Conservation (phyloP, 2,329 filamentous ascomycete species). For the Dactylellina cionopaga region DNA sequence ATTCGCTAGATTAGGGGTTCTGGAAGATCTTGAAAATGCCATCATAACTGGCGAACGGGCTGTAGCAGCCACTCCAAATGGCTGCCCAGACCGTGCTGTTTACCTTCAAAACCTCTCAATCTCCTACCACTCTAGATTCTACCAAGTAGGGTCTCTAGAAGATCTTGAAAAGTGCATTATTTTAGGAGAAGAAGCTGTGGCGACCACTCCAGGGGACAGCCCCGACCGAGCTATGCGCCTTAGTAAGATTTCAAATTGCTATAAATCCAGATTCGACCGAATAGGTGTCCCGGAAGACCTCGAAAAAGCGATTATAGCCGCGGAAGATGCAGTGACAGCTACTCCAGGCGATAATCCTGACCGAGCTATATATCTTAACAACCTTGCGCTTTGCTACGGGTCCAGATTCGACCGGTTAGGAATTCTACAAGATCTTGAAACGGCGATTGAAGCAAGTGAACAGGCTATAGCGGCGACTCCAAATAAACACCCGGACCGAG, state of each 20-base stretch:
- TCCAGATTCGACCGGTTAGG: not conserved
- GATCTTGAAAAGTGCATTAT: not conserved
- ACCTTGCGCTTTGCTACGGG: not conserved
- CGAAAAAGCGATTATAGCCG: not conserved
- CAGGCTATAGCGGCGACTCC: not conserved
- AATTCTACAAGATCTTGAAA: not conserved
- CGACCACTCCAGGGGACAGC: not conserved
- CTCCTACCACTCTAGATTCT: not conserved
- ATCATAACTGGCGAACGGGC: not conserved
- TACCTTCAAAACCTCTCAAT: not conserved
- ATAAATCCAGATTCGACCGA: not conserved
- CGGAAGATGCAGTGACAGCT: not conserved
- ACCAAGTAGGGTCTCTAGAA: not conserved
- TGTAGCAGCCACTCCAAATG: not conserved
- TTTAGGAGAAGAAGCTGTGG: not conserved
- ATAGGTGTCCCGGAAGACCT: not conserved
- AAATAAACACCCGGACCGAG: not conserved
- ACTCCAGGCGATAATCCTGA: not conserved
- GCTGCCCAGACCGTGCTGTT: not conserved
- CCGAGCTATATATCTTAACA: not conserved
- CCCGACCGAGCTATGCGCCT: not conserved
- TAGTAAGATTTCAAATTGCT: conserved; percentile 1
- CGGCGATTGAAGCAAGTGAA: not conserved
- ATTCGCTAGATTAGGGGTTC: not conserved
- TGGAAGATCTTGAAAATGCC: conserved; percentile 11